Evolutionary conservation across 2,329 filamentous ascomycete genomes (phyloP).

Genomic region (Pseudogymnoascus sp.): DNA sequence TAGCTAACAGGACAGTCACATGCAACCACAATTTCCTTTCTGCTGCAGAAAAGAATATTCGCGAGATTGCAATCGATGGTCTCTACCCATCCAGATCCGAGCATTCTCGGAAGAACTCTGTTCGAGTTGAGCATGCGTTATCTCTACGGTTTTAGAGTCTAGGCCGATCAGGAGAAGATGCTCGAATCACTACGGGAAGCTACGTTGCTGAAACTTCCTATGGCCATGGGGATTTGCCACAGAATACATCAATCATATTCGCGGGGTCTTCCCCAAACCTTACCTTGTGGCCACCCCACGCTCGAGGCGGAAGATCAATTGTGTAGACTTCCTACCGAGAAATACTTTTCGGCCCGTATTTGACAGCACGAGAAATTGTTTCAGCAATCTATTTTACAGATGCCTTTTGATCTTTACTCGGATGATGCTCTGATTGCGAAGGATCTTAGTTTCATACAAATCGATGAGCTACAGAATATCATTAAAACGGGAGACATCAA

Average conservation of each 20-base stretch:
- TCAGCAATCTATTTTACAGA: neutral
- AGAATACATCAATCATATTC: neutral
- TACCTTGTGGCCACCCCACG: neutral
- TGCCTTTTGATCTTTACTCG: neutral
- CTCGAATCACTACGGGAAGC: neutral
- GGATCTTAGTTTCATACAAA: neutral
- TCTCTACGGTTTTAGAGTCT: neutral
- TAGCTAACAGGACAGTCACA: neutral
- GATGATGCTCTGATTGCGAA: neutral
- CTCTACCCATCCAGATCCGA: neutral
- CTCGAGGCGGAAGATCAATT: neutral
- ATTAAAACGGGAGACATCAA: neutral
- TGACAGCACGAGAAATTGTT: neutral
- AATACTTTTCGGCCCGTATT: neutral
- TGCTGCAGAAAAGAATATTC: neutral
- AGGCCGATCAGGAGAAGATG: neutral
- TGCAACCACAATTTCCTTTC: neutral
- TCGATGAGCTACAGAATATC: neutral
- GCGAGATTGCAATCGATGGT: neutral
- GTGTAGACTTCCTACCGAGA: neutral
- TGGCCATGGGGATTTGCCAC: neutral
- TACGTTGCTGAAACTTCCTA: neutral
- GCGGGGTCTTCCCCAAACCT: neutral
- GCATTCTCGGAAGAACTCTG: neutral
- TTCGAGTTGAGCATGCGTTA: conserved; percentile 1